Conservation (phyloP, 306 rosid species). For the Vigna unguiculata region DNA sequence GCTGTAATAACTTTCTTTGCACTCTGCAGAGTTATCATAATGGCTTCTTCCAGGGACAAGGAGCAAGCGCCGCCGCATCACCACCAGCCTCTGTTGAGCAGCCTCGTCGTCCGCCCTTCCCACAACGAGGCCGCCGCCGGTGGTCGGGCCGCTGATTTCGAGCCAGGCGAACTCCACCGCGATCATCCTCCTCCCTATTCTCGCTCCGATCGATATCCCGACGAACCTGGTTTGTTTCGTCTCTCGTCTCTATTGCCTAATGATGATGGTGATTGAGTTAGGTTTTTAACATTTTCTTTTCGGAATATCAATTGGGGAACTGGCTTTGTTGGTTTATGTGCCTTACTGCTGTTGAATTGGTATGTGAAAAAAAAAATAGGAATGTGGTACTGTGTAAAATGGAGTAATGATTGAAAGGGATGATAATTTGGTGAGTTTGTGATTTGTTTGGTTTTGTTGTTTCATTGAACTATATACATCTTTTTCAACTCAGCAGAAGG, state of each 20-base stretch:
- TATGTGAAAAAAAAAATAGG: neutral
- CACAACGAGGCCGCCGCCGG: slow-evolving; percentile 41
- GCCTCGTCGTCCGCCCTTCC: slow-evolving; percentile 61
- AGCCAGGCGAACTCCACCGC: slow-evolving; percentile 53
- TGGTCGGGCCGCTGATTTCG: slow-evolving; percentile 44
- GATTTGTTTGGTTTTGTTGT: slow-evolving; percentile 19
- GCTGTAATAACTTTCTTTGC: neutral
- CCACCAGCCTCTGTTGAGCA: slow-evolving; percentile 58
- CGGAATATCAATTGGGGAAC: neutral
- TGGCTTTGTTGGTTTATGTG: slow-evolving; percentile 2
- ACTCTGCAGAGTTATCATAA: neutral
- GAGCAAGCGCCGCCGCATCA: slow-evolving; percentile 53
- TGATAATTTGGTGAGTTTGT: neutral
- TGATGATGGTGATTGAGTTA: neutral
- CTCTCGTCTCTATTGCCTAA: neutral
- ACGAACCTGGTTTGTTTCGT: slow-evolving; percentile 50
- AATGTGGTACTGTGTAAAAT: neutral
- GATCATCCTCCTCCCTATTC: slow-evolving; percentile 52
- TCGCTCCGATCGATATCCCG: slow-evolving; percentile 55
- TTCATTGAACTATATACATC: neutral
- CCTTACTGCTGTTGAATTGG: neutral
- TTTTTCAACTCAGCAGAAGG: neutral
- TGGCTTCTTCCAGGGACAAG: slow-evolving; percentile 52
- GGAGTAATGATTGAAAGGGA: slow-evolving; percentile 1
- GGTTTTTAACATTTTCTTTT: neutral